Conservation (phyloP, 2,329 filamentous ascomycete genomes). For the Proliferodiscus dingleyae region DNA sequence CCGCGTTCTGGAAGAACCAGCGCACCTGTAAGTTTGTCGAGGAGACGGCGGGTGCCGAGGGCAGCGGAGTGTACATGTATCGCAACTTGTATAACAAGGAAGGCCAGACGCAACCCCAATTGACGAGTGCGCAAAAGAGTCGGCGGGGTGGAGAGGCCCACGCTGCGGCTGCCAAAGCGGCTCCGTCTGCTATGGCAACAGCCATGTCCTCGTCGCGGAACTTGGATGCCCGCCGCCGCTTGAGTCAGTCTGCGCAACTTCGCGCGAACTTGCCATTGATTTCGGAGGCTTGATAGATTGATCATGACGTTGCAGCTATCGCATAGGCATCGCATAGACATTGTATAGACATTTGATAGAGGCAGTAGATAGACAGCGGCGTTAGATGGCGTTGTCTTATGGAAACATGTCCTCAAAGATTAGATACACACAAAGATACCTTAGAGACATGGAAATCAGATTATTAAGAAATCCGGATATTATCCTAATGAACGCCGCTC, state of each 20-base stretch:
- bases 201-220: conserved; percentile 25
- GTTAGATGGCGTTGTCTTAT: too few species aligned
- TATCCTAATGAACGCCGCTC: too few species aligned
- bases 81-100: conserved; percentile 28
- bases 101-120: conserved; percentile 23
- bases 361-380: too few species aligned
- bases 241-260: conserved; percentile 27
- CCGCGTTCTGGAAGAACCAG: conserved; percentile 32
- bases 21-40: conserved; percentile 32
- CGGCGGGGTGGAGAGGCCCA: conserved; percentile 6
- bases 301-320: too few species aligned
- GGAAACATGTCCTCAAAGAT: too few species aligned
- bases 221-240: conserved; percentile 24
- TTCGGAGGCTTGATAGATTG: conserved; percentile 19
- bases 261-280: conserved; percentile 26
- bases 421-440: too few species aligned
- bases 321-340: too few species aligned
- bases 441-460: too few species aligned
- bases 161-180: neutral
- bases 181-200: conserved; percentile 18
- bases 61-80: conserved; percentile 31
- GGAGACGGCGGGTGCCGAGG: conserved; percentile 30
- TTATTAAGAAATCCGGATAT: too few species aligned
- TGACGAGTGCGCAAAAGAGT: conserved; percentile 6
- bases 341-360: too few species aligned